Conservation (phyloP, 805 yeast genomes). For the Candida arabinofermentans region DNA sequence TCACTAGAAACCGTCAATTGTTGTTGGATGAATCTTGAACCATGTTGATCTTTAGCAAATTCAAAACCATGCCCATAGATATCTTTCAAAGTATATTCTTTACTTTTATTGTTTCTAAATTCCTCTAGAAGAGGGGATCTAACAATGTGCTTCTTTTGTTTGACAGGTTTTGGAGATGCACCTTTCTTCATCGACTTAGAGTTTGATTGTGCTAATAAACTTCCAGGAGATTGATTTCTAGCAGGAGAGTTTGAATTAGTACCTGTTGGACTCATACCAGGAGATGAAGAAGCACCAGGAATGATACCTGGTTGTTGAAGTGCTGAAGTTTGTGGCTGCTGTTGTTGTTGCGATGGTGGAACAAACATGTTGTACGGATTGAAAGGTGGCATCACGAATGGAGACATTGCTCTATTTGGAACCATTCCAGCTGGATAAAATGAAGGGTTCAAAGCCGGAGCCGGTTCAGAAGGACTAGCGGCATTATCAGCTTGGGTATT, state of each 20-base stretch:
- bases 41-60: constrained; percentile 94
- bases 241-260: constrained; percentile 3
- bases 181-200: constrained; percentile 12
- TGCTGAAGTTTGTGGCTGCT: neutral
- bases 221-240: constrained; percentile 13
- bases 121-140: constrained; percentile 82
- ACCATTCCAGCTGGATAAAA: constrained; percentile 22
- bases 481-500: constrained; percentile 5
- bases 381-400: constrained; percentile 49
- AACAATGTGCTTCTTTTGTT: constrained; percentile 44
- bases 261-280: neutral
- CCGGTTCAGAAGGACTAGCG: neutral
- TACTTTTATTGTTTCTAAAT: constrained; percentile 62
- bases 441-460: constrained; percentile 2
- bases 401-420: constrained; percentile 27
- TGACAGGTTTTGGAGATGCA: constrained; percentile 21
- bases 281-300: neutral
- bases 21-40: constrained; percentile 94
- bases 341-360: constrained; percentile 6
- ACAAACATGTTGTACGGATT: constrained; percentile 38
- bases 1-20: constrained; percentile 59
- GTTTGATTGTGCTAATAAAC: constrained; percentile 4
- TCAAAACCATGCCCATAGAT: constrained; percentile 85
- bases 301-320: constrained; percentile 1
- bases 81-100: constrained; percentile 63